Evolutionary conservation across 257 asterid genomes (phyloP).

Genomic region (Capsicum pubescens): DNA sequence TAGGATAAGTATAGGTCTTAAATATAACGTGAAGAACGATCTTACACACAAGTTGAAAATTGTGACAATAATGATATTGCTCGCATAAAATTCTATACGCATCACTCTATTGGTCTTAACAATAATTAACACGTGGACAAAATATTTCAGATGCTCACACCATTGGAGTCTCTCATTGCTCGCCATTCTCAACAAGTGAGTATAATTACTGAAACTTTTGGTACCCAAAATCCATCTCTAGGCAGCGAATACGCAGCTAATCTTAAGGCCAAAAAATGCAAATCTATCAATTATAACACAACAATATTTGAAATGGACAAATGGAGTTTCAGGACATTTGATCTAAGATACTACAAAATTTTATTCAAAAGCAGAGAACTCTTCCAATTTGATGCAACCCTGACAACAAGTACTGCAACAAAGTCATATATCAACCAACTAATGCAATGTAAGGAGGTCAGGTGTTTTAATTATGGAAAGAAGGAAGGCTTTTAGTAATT

Average conservation of each 20-base stretch:
- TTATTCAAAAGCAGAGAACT: conserved; percentile 69
- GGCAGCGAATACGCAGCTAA: conserved; percentile 70
- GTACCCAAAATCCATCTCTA: conserved; percentile 65
- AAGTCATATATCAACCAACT: conserved; percentile 43
- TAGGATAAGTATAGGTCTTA: too few relatives aligned
- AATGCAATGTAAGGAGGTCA: too few relatives aligned
- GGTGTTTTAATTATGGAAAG: too few relatives aligned
- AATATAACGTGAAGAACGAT: too few relatives aligned
- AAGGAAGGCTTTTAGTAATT: too few relatives aligned
- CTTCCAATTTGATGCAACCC: conserved; percentile 65
- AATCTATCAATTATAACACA: conserved; percentile 45
- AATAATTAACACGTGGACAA: too few relatives aligned
- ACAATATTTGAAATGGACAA: conserved; percentile 68
- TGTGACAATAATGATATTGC: too few relatives aligned
- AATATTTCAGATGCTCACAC: conserved; percentile 69
- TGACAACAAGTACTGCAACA: conserved; percentile 50
- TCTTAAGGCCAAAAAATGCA: conserved; percentile 57
- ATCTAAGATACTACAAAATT: conserved; percentile 62
- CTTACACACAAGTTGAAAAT: too few relatives aligned
- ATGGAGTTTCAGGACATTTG: conserved; percentile 70
- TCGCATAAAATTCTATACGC: too few relatives aligned
- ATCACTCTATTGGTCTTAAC: too few relatives aligned
- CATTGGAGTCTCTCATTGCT: conserved; percentile 64
- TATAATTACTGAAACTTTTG: conserved; percentile 63
- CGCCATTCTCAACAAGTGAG: conserved; percentile 54